phyloP scores from a whole-genome alignment of 1,139 yeast genomes.

The Saccharomycopsis hybrid region DNA sequence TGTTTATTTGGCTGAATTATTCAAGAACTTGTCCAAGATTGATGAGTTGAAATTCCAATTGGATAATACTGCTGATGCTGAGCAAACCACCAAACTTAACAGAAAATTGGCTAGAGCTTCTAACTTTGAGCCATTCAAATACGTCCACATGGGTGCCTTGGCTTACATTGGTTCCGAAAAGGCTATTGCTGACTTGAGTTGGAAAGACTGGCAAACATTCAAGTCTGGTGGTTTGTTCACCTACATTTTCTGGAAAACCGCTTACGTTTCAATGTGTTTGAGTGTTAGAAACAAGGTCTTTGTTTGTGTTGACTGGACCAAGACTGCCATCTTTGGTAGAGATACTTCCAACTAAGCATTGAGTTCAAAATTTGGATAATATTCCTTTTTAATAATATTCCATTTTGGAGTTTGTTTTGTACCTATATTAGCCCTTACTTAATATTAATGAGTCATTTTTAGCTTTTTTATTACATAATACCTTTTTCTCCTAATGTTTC shows the following conservation, averaged over 20 bases:
- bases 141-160: slow-evolving; percentile 66
- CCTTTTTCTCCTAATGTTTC: too few relatives aligned
- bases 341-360: slow-evolving; percentile 35
- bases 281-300: slow-evolving; percentile 81
- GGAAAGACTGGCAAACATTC: slow-evolving; percentile 80
- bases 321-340: slow-evolving; percentile 84
- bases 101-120: slow-evolving; percentile 36
- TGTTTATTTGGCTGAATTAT: slow-evolving; percentile 65
- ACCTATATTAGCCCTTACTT: too few relatives aligned
- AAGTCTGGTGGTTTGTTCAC: slow-evolving; percentile 83
- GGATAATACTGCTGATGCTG: slow-evolving; percentile 30
- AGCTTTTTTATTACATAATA: too few relatives aligned
- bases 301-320: slow-evolving; percentile 82
- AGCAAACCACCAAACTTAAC: slow-evolving; percentile 28
- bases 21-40: slow-evolving; percentile 62
- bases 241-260: slow-evolving; percentile 90
- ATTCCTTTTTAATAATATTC: too few relatives aligned
- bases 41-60: slow-evolving; percentile 50
- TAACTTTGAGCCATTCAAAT: slow-evolving; percentile 53
- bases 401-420: too few relatives aligned
- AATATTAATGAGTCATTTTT: too few relatives aligned
- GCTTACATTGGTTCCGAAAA: slow-evolving; percentile 85
- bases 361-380: too few relatives aligned
- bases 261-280: slow-evolving; percentile 88
- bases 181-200: slow-evolving; percentile 88